Base-by-base conservation (phyloP, 768 basidiomycete genomes). In the Hygrophorus pudorinus region DNA sequence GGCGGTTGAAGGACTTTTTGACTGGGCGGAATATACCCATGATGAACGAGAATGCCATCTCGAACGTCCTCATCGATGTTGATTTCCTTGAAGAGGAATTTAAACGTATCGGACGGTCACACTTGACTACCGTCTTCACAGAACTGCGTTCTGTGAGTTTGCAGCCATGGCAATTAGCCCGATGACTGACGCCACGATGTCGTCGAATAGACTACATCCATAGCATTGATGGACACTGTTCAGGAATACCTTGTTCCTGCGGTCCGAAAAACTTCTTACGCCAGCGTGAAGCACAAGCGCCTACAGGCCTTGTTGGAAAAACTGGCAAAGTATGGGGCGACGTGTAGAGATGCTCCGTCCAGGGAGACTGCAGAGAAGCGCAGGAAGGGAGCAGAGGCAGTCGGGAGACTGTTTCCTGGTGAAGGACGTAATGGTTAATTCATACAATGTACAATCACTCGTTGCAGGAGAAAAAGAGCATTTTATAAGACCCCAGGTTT, bases 11-110 rank as follows among this genome's bases (percentile, higher is more conserved):
- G 90, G 76, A 79, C 47, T 87, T 89, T 60, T 61, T 92, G 56
- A 75, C 78, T 16, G 86, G 87, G 8, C 72, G 80, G 3, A 82
- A 83, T 47, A 75, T 91, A 18, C 65, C 70, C 6, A 73, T 73
- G 65, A 76, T 93, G 69, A 97, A 94, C 55, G 91, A 97, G 55
- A 83, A 86, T 54, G 91, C 87, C 1, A 72, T 96, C 34, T 77
- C 82, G 27, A 94, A 93, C 52, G 73, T 97, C 39, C 66, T 85
- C 42, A 76, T 85, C 38, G 93, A 97, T 57, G 75, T 92, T 48
- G 79, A 81, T 46, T 96, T 93, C 60, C 70, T 97, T 42, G 89
- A 94, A 50, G 78, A 79, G n/a, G 86, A 91, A 53, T 75, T 93
- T 51, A 79, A 77, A 53, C 68, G 79, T 36, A 80, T 85, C 43